Conservation (phyloP, 2,329 filamentous ascomycete genomes). For the Penicillium sclerotiorum region DNA sequence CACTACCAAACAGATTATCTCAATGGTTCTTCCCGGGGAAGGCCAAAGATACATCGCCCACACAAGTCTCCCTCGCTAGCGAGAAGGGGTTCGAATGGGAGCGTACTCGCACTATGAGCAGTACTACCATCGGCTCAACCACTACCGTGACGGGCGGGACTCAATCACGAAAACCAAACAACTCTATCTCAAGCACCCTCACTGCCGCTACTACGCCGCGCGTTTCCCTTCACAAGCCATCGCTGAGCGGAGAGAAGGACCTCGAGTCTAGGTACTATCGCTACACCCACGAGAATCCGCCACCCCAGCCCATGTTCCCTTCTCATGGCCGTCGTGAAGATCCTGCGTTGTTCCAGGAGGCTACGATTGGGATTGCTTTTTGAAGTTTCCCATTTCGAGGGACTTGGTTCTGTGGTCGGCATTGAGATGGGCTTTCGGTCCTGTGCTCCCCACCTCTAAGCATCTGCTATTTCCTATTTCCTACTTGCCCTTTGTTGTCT, state of each 20-base stretch:
- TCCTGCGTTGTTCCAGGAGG: not conserved
- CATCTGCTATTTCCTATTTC: no score
- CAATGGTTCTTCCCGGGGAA: constrained; percentile 36
- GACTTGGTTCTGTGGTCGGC: no score
- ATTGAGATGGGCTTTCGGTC: no score
- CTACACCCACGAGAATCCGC: constrained; percentile 30
- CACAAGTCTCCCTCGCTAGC: constrained; percentile 17
- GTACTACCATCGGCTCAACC: constrained; percentile 37
- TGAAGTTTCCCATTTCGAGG: not conserved
- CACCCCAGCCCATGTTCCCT: constrained; percentile 11
- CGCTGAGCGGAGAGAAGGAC: constrained; percentile 21
- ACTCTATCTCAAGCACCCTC: constrained; percentile 34
- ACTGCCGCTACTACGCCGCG: constrained; percentile 19
- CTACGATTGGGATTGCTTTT: constrained; percentile 1
- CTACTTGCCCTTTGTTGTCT: no score
- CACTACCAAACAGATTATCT: constrained; percentile 31
- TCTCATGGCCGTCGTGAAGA: not conserved
- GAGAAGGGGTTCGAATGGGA: constrained; percentile 27
- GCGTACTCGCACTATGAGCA: constrained; percentile 38
- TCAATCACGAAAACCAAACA: constrained; percentile 19
- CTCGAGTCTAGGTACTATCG: constrained; percentile 20
- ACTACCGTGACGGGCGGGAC: constrained; percentile 24
- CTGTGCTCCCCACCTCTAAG: no score
- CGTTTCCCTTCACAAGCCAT: constrained; percentile 16
- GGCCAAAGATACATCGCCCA: constrained; percentile 3